Evolutionary conservation across 352 stramenopile species (phyloP), one percentile per base, ranked within the genome.

Genomic region (Phytophthora pini): DNA sequence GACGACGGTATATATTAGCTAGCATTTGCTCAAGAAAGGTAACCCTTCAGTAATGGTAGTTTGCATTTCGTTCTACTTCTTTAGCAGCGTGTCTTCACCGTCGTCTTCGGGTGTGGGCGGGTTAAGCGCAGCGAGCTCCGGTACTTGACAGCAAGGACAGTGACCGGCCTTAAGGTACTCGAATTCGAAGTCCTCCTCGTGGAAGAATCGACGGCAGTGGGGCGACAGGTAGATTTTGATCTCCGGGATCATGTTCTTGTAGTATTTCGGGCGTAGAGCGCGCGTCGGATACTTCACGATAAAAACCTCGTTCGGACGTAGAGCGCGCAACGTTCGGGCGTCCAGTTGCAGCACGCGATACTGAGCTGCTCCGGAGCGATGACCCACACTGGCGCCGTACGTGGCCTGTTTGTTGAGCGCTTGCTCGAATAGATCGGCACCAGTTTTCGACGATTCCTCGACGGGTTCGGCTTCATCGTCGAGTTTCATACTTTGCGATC

Each of bases 171-270:
- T 93, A 22, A 98, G 78, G 61, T 97, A 94, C 48, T 93, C 89
- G 44, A 98, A 97, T 79, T 98, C 95, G 64, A 98, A 98, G 73
- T 98, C 93, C 70, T 98, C 89, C 58, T 98, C 89, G 74, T 98
- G 90, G 79, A 98, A 98, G 56, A 98, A 98, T 43, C 84, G 82
- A 46, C 93, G 88, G 69, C 94, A 98, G 52, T 93, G 79, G 24
- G 82, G 90, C 22, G 87, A 98, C 46, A 97, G 70, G 61, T 95
- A 78, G 36, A 98, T 89, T 58, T 94, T 90, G 67, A 98, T 95
- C 68, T 93, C 62, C 10, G 56, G 88, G 60, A 98, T 94, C 89
- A 98, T 98, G 80, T 97, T 98, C 67, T 94, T 95, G 72, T 89
- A 97, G 73, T 81, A 97, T 43, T 85, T 88, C 15, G 65, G 65